A percentile compares a stretch with the other conserved stretches of the same genome.
phyloP scores from a whole-genome alignment of 2,329 filamentous ascomycete genomes.

The Pseudocercospora fuligena region DNA sequence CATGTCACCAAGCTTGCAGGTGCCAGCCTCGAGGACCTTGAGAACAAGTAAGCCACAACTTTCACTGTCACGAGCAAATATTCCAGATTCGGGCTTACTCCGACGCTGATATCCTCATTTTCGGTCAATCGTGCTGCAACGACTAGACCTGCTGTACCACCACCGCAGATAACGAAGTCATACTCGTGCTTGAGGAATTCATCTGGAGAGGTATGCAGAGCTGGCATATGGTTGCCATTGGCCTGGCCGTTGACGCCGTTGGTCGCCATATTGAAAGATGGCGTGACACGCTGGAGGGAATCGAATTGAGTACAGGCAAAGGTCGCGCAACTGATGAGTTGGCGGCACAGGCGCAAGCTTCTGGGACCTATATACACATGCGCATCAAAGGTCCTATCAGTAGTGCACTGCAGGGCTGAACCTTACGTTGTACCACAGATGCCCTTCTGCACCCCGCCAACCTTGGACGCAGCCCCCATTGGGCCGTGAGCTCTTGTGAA shows the following conservation, averaged over 20 bases:
- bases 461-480: not conserved
- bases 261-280: conserved; percentile 26
- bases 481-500: not conserved
- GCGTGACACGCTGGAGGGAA: not conserved
- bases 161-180: conserved; percentile 40
- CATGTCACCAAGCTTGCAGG: conserved; percentile 31
- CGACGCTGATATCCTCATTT: conserved; percentile 39
- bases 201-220: conserved; percentile 32
- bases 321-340: not conserved
- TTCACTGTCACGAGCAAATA: not conserved
- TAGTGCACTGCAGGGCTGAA: conserved; percentile 4
- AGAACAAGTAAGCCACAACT: not conserved
- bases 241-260: conserved; percentile 28
- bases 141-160: conserved; percentile 40
- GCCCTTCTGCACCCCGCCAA: conserved; percentile 1
- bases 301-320: not conserved
- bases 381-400: not conserved
- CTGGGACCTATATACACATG: not conserved
- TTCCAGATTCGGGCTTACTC: not conserved
- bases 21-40: conserved; percentile 42
- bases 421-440: not conserved
- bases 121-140: conserved; percentile 39
- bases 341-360: not conserved
- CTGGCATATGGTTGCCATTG: conserved; percentile 29
- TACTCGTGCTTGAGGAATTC: conserved; percentile 36